Conservation (phyloP, 2,329 filamentous ascomycete species). For the Xylariales sp. region DNA sequence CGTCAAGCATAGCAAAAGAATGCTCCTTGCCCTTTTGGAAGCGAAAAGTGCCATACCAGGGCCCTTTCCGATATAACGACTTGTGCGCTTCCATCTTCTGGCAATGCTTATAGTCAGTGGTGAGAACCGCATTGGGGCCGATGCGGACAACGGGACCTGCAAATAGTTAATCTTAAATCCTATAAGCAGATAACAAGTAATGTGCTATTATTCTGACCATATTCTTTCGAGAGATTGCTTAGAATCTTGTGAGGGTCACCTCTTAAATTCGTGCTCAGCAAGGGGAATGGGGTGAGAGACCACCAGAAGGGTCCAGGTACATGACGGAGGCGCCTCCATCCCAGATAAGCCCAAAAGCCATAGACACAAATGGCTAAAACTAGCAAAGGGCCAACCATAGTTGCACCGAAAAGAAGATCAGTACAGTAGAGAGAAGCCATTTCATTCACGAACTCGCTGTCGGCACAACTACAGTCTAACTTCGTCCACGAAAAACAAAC, state of each 20-base stretch:
- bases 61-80: neutral
- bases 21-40: constrained; percentile 5
- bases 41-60: neutral
- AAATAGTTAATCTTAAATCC: too few relatives aligned
- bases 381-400: too few relatives aligned
- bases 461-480: too few relatives aligned
- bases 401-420: too few relatives aligned
- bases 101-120: neutral
- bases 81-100: constrained; percentile 4
- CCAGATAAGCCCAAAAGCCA: too few relatives aligned
- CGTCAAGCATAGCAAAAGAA: constrained; percentile 8
- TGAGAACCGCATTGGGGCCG: constrained; percentile 3
- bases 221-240: constrained; percentile 6
- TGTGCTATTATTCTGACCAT: too few relatives aligned
- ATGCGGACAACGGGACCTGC: constrained; percentile 5
- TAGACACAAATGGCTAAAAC: too few relatives aligned
- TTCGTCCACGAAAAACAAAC: too few relatives aligned
- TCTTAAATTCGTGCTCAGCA: constrained; percentile 7
- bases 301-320: constrained; percentile 9
- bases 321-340: constrained; percentile 10
- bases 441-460: too few relatives aligned
- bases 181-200: too few relatives aligned
- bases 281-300: constrained; percentile 8
- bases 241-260: constrained; percentile 7
- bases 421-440: too few relatives aligned